Conservation (phyloP, 352 stramenopile species). For the Halophytophthora batemanensis region DNA sequence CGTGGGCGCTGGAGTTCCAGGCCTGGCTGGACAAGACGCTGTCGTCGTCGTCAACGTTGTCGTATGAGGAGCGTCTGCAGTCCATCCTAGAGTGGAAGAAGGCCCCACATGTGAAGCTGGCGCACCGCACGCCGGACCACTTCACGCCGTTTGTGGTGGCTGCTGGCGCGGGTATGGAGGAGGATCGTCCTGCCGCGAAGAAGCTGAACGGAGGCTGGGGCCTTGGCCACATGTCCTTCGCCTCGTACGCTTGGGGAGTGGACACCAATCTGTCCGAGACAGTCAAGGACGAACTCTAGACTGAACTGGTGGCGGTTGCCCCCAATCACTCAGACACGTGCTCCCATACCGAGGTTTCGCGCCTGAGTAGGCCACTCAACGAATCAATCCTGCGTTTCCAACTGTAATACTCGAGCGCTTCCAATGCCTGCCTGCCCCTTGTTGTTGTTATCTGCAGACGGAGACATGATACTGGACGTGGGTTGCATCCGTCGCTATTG, state of each 20-base stretch:
- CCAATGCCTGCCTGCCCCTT: no score
- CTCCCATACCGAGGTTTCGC: neutral
- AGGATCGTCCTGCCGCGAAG: constrained; percentile 26
- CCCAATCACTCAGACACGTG: neutral
- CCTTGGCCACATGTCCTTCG: constrained; percentile 41
- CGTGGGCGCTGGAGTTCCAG: constrained; percentile 36
- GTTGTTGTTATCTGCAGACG: no score
- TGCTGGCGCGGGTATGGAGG: constrained; percentile 47
- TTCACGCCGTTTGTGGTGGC: constrained; percentile 49
- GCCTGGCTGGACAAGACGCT: constrained; percentile 32
- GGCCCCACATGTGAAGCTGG: constrained; percentile 26
- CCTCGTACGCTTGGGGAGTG: constrained; percentile 36
- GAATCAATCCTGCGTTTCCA: neutral
- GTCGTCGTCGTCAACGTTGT: constrained; percentile 21
- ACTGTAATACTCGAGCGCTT: no score
- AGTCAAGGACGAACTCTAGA: constrained; percentile 25
- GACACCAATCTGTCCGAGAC: constrained; percentile 29
- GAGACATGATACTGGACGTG: neutral
- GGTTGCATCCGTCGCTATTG: neutral
- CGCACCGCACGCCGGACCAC: constrained; percentile 52
- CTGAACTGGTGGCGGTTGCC: neutral
- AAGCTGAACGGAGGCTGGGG: constrained; percentile 41
- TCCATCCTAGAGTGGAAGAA: constrained; percentile 37
- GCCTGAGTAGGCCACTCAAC: neutral
- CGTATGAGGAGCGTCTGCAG: constrained; percentile 20